Evolutionary conservation across 768 basidiomycete genomes (phyloP), one percentile per base, ranked within the genome.

Genomic region (Tulasnella calospora): DNA sequence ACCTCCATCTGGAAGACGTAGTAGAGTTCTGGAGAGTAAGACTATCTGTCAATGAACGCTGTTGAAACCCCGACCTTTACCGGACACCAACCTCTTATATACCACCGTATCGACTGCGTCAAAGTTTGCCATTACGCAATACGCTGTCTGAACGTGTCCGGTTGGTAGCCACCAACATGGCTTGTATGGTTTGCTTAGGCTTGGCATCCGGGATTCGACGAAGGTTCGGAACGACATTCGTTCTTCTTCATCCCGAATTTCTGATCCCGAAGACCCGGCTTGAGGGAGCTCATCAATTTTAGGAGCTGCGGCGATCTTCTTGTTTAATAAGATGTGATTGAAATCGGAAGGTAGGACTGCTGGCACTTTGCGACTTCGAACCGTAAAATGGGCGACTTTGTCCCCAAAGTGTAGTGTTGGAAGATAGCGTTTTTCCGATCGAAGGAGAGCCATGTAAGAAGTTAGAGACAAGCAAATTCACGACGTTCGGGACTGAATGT

Each of bases 271-370:
- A 5, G n/a, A 0, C 7, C n/a, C 57, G 6, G 27, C 71, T 71
- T n/a, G 71, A 36, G 5, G 13, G 21, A 10, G 71, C 94, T 70
- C 93, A 94, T 84, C 93, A 21, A 2, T 27, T 38, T 21, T 27
- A 7, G 27, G 23, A 33, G 46, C 30, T 21, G 33, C 19, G 10
- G 7, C 3, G 8, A 41, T 15, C 51, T n/a, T 46, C 41, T 78
- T 40, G 76, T 78, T 78, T 9, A 78, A 17, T 35, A 40, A 17
- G 21, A 78, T 78, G 35, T 46, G 41, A 38, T 78, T 61, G 41
- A 38, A 36, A 41, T 46, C 41, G 13, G 76, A 40, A 21, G 76
- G 76, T 38, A 78, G 19, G 23, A 78, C 71, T 17, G 61, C 69
- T 23, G 76, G 76, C 23, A 38, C 17, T 30, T 71, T n/a, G 27